These are phyloP conservation scores for Yamagishiella unicocca DNA, from an alignment of 139 green algal species.

Conservation along the genomic window DNA sequence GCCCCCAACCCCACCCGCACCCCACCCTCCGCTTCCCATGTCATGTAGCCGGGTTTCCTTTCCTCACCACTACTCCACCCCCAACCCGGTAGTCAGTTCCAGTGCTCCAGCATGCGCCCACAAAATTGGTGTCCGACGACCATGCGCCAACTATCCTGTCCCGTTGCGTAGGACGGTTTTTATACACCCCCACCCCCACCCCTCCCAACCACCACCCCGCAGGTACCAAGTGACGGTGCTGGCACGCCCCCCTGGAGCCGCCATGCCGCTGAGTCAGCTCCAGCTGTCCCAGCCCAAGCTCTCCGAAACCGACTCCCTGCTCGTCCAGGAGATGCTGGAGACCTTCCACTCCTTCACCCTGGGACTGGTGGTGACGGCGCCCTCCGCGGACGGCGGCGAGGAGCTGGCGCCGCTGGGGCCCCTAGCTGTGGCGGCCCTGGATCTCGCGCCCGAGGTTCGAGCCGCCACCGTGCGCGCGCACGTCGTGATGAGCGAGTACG, in stretches of 20 bases:
- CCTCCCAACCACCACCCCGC: background rate
- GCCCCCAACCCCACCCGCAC: no score
- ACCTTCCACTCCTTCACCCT: slow-evolving; percentile 23
- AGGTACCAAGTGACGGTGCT: slow-evolving; percentile 20
- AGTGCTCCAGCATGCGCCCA: no score
- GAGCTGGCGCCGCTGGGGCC: slow-evolving; percentile 6
- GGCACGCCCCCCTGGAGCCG: background rate
- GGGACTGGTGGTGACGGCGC: background rate
- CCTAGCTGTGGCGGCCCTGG: slow-evolving; percentile 4
- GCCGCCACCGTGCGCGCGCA: background rate
- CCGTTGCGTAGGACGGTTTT: no score
- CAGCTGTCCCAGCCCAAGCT: background rate
- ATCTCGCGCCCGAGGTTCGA: slow-evolving; percentile 3
- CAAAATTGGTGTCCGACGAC: no score
- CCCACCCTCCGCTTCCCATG: no score
- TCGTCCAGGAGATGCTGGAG: slow-evolving; percentile 38
- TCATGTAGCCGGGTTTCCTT: no score
- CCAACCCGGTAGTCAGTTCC: no score
- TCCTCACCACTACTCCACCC: no score
- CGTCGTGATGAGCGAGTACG: background rate
- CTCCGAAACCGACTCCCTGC: slow-evolving; percentile 17
- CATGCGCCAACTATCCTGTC: no score
- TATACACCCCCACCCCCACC: no score
- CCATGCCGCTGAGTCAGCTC: background rate
- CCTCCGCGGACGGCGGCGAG: background rate